These are phyloP conservation scores for Apodospora peruviana DNA, from an alignment of 495 filamentous ascomycete species.

Conservation along the genomic window DNA sequence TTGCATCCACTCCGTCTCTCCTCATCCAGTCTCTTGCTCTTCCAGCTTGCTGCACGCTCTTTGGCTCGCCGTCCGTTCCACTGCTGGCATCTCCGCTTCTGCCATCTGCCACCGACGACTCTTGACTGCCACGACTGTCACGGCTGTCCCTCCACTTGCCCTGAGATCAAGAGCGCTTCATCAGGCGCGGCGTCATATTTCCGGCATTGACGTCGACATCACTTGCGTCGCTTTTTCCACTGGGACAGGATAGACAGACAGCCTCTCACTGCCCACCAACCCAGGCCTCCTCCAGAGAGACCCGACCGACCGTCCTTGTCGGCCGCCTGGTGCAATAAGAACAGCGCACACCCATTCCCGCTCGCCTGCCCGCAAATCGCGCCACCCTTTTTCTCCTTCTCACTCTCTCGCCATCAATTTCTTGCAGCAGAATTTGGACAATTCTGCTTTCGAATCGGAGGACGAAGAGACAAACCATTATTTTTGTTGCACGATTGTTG, in stretches of 20 bases:
- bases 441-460: slow-evolving; percentile 4
- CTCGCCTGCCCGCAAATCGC: slow-evolving; percentile 3
- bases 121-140: slow-evolving; percentile 19
- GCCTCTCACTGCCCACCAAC: slow-evolving; percentile 19
- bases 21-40: slow-evolving; percentile 7
- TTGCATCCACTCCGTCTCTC: slow-evolving; percentile 3
- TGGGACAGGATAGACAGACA: slow-evolving; percentile 10
- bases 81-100: slow-evolving; percentile 7
- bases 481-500: slow-evolving; percentile 5
- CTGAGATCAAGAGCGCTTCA: slow-evolving; percentile 13
- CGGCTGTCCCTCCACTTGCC: slow-evolving; percentile 17
- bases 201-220: not conserved
- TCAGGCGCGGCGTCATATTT: slow-evolving; percentile 12
- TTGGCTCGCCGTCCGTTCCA: slow-evolving; percentile 15
- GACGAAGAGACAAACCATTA: slow-evolving; percentile 9
- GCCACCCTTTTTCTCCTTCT: slow-evolving; percentile 10
- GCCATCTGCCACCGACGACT: slow-evolving; percentile 18
- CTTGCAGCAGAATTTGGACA: no score
- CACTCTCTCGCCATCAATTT: no score
- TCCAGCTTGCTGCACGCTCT: slow-evolving; percentile 1
- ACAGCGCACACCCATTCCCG: slow-evolving; percentile 15
- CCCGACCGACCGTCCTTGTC: not conserved
- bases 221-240: not conserved
- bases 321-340: slow-evolving; percentile 24
- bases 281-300: slow-evolving; percentile 18